Evolutionary conservation across 2,329 filamentous ascomycete species (phyloP).

Genomic region (Pseudogymnoascus destructans): DNA sequence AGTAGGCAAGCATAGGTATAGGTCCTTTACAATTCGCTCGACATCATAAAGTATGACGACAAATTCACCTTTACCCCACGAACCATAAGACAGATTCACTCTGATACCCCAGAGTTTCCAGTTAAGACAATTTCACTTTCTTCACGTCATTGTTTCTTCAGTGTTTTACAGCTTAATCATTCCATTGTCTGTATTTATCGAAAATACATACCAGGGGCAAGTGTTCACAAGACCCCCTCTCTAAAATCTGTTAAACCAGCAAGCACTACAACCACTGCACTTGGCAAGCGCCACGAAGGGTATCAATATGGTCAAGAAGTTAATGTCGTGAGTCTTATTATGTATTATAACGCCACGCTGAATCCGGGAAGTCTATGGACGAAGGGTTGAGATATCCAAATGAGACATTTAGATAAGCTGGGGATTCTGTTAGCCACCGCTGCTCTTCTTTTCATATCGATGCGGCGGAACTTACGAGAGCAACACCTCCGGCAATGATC

Average conservation of each 20-base stretch:
- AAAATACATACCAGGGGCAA: constrained; percentile 1
- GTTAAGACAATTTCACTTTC: background rate
- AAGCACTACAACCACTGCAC: constrained; percentile 7
- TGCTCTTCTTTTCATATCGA: background rate
- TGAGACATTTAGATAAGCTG: constrained; percentile 8
- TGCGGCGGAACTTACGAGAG: constrained; percentile 21
- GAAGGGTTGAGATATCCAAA: constrained; percentile 2
- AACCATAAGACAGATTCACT: background rate
- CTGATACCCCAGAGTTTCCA: background rate
- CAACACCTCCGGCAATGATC: constrained; percentile 25
- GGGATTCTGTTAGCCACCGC: background rate
- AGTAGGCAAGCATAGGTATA: background rate
- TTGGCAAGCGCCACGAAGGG: constrained; percentile 6
- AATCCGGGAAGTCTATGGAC: constrained; percentile 7
- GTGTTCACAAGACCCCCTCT: background rate
- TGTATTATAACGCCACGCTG: constrained; percentile 8
- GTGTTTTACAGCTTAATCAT: background rate
- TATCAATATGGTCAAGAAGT: constrained; percentile 7
- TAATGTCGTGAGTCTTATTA: constrained; percentile 8
- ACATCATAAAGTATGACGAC: background rate
- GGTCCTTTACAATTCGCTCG: background rate
- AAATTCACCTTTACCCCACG: background rate
- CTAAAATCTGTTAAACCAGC: constrained; percentile 3
- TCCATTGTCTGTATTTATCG: constrained; percentile 3
- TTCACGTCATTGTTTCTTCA: background rate